phyloP scores from a whole-genome alignment of 306 rosid species.

The Trifolium repens region DNA sequence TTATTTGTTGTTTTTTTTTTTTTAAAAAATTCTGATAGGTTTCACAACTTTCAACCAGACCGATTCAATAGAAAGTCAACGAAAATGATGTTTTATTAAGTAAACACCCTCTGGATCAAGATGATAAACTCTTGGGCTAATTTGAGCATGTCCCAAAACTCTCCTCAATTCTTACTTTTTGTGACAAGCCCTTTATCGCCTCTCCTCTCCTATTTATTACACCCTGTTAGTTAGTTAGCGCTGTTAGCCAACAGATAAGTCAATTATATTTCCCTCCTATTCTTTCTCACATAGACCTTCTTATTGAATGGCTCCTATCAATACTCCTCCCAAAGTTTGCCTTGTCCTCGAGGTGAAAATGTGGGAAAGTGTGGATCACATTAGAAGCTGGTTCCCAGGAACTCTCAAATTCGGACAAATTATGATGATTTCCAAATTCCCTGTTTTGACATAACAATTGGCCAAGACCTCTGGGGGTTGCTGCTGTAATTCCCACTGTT shows the following conservation, averaged over 20 bases:
- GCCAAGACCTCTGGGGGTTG: neutral
- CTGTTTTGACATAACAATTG: neutral
- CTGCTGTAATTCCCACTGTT: neutral
- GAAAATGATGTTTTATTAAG: neutral
- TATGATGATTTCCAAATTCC: neutral
- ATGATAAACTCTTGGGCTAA: neutral
- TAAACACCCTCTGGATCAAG: neutral
- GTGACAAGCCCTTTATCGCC: neutral
- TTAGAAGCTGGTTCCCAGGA: neutral
- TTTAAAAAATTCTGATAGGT: neutral
- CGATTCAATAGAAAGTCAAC: neutral
- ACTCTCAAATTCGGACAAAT: neutral
- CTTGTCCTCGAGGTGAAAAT: neutral
- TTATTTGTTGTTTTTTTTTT: neutral
- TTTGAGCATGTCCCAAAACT: neutral
- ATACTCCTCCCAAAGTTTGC: neutral
- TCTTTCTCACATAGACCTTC: neutral
- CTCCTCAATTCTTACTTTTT: neutral
- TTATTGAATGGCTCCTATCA: neutral
- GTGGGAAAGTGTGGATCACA: neutral
- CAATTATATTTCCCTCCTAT: neutral
- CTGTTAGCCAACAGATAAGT: neutral
- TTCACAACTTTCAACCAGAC: neutral
- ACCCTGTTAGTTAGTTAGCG: neutral
- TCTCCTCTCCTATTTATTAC: neutral